phyloP scores from a whole-genome alignment of 352 stramenopile species.

The Thraustochytrium aureum region DNA sequence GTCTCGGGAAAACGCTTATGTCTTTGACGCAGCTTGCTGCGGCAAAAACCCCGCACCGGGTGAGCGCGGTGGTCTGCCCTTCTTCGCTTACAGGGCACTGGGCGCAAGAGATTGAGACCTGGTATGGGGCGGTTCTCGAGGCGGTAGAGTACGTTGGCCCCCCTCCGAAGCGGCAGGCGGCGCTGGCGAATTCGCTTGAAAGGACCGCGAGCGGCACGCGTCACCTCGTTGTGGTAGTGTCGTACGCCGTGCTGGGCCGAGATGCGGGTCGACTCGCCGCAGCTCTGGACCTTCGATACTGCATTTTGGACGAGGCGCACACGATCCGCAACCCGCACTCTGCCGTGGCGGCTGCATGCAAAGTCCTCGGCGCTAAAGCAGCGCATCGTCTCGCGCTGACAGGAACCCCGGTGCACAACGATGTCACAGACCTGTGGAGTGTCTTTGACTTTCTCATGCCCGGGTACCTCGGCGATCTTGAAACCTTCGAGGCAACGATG shows the following conservation, averaged over 20 bases:
- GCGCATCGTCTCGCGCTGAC: slow-evolving; percentile 89
- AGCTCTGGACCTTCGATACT: slow-evolving; percentile 63
- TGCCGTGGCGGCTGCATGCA: slow-evolving; percentile 74
- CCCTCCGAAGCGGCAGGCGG: slow-evolving; percentile 61
- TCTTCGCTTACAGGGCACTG: slow-evolving; percentile 93
- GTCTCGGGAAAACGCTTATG: slow-evolving; percentile 63
- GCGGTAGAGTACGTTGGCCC: slow-evolving; percentile 74
- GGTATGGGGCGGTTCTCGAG: slow-evolving; percentile 64
- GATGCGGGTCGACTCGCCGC: slow-evolving; percentile 70
- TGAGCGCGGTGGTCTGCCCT: slow-evolving; percentile 87
- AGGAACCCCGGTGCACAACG: slow-evolving; percentile 97
- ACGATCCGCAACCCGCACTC: slow-evolving; percentile 94
- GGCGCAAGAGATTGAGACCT: slow-evolving; percentile 81
- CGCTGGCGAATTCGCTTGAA: slow-evolving; percentile 63
- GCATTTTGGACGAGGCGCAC: slow-evolving; percentile 96
- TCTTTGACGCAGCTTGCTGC: slow-evolving; percentile 43
- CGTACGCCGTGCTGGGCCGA: slow-evolving; percentile 78
- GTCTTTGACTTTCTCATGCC: slow-evolving; percentile 98
- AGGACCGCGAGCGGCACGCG: slow-evolving; percentile 4
- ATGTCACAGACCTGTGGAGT: slow-evolving; percentile 94
- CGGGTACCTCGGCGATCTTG: slow-evolving; percentile 82
- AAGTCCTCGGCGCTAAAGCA: slow-evolving; percentile 63
- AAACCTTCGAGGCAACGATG: slow-evolving; percentile 65
- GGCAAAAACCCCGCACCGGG: neutral
- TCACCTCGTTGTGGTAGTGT: slow-evolving; percentile 62